Conservation (phyloP, 208 protist species). For the Trypanosoma boissoni region DNA sequence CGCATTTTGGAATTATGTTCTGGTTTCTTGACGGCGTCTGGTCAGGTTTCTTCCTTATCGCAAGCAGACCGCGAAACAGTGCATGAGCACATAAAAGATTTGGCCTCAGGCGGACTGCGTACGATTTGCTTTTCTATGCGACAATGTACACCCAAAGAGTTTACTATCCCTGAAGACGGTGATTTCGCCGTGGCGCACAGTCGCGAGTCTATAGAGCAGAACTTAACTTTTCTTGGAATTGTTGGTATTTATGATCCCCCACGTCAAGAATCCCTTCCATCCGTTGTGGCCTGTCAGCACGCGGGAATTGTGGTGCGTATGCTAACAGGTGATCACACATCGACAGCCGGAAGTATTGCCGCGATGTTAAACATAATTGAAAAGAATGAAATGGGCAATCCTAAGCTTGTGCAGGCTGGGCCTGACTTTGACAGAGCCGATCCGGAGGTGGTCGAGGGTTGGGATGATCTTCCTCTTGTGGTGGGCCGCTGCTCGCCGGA, state of each 20-base stretch:
- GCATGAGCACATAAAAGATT: slow-evolving; percentile 50
- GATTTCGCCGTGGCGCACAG: slow-evolving; percentile 51
- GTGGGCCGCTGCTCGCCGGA: slow-evolving; percentile 88
- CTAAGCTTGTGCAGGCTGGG: slow-evolving; percentile 68
- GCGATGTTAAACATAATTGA: slow-evolving; percentile 85
- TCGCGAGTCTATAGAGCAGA: slow-evolving; percentile 75
- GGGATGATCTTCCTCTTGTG: slow-evolving; percentile 80
- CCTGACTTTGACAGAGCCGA: slow-evolving; percentile 81
- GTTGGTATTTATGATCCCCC: slow-evolving; percentile 93
- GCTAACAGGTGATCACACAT: slow-evolving; percentile 90
- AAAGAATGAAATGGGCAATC: slow-evolving; percentile 51
- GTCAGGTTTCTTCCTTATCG: slow-evolving; percentile 18
- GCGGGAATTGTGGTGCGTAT: slow-evolving; percentile 89
- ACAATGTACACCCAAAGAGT: slow-evolving; percentile 33
- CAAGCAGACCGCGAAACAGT: slow-evolving; percentile 36
- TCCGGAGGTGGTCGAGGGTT: slow-evolving; percentile 55
- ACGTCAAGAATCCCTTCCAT: slow-evolving; percentile 75
- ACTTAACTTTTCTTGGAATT: slow-evolving; percentile 85
- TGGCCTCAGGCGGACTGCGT: slow-evolving; percentile 75
- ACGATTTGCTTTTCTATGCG: slow-evolving; percentile 46
- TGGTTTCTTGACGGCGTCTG: slow-evolving; percentile 37
- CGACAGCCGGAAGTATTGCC: slow-evolving; percentile 85
- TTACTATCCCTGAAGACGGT: slow-evolving; percentile 39
- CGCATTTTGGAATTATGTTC: slow-evolving; percentile 77
- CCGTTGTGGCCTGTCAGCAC: slow-evolving; percentile 84